Percentiles rank a stretch among this genome's conserved stretches.
Conservation (phyloP, 2,329 filamentous ascomycete genomes). For the Phialophora chinensis region DNA sequence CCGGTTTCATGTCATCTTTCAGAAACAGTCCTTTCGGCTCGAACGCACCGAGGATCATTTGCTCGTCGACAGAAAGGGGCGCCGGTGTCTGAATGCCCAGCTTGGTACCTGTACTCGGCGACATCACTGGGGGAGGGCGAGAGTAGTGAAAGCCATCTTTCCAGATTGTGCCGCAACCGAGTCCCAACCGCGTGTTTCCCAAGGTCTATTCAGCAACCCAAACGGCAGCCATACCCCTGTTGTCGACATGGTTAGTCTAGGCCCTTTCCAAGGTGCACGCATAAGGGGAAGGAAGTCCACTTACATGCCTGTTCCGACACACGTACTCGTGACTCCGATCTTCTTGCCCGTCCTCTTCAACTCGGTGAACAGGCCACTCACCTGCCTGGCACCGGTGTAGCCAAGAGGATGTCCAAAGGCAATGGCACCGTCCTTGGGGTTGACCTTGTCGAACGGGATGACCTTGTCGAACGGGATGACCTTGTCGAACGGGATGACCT, state of each 20-base stretch:
- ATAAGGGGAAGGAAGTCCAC: conserved; percentile 4
- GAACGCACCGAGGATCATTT: background rate
- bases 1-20: background rate
- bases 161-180: background rate
- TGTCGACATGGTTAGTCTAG: conserved; percentile 11
- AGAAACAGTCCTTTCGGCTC: background rate
- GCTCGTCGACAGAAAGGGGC: background rate
- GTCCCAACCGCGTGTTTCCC: background rate
- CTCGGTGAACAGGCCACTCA: conserved; percentile 90
- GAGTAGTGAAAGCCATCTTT: no score
- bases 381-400: conserved; percentile 91
- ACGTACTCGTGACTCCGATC: conserved; percentile 94
- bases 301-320: conserved; percentile 88
- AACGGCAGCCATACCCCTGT: conserved; percentile 82
- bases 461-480: conserved; percentile 91
- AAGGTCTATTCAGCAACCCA: conserved; percentile 86
- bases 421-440: conserved; percentile 96
- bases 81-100: background rate
- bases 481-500: conserved; percentile 91
- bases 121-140: background rate
- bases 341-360: conserved; percentile 81
- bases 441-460: conserved; percentile 83
- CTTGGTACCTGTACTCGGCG: background rate
- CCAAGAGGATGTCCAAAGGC: conserved; percentile 92
- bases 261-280: background rate